Percentiles rank a stretch among this genome's conserved stretches.
Conservation (phyloP, 352 stramenopile genomes). For the Peronospora belbahrii region DNA sequence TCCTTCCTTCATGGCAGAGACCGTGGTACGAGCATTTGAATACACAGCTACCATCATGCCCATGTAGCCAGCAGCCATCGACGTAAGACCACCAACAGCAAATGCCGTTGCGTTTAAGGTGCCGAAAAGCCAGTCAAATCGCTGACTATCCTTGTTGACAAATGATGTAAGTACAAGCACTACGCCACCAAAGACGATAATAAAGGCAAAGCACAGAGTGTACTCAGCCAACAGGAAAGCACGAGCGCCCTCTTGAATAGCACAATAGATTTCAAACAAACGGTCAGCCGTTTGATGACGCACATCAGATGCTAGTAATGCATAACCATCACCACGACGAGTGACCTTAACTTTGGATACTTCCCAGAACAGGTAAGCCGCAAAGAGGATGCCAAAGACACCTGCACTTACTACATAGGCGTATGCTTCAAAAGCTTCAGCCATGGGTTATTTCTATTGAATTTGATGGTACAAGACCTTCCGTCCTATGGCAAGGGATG, state of each 20-base stretch:
- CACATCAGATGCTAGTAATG: slow-evolving; percentile 62
- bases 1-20: slow-evolving; percentile 92
- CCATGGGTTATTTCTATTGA: slow-evolving; percentile 31
- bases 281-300: slow-evolving; percentile 78
- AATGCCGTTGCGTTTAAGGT: slow-evolving; percentile 94
- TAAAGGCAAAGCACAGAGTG: slow-evolving; percentile 96
- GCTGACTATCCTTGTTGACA: slow-evolving; percentile 77
- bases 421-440: slow-evolving; percentile 49
- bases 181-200: slow-evolving; percentile 81
- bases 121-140: slow-evolving; percentile 87
- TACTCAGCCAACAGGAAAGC: slow-evolving; percentile 98
- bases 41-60: slow-evolving; percentile 99
- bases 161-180: slow-evolving; percentile 90
- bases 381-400: slow-evolving; percentile 79
- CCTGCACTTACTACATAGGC: slow-evolving; percentile 49
- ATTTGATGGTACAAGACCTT: not conserved
- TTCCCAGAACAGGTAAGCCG: slow-evolving; percentile 81
- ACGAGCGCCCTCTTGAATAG: slow-evolving; percentile 96
- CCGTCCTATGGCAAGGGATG: slow-evolving; percentile 21
- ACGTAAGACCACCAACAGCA: slow-evolving; percentile 96
- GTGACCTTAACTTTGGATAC: slow-evolving; percentile 86
- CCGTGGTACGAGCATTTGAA: slow-evolving; percentile 97
- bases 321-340: slow-evolving; percentile 74
- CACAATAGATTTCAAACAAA: slow-evolving; percentile 90
- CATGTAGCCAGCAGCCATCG: slow-evolving; percentile 96